These are phyloP conservation scores for Fusarium camptoceras DNA, from an alignment of 2,329 filamentous ascomycete species.

Conservation along the genomic window DNA sequence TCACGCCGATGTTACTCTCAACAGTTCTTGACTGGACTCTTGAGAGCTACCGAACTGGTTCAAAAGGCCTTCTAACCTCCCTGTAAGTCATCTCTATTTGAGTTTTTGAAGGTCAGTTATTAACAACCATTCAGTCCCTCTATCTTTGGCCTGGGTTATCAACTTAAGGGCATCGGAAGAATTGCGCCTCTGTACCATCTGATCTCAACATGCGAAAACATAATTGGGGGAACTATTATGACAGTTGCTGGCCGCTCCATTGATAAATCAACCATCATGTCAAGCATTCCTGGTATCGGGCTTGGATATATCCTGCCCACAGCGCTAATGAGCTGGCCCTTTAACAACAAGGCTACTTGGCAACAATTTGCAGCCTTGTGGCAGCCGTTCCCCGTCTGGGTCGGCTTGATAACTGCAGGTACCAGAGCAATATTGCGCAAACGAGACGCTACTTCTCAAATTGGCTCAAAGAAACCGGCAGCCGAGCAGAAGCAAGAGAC, in stretches of 20 bases:
- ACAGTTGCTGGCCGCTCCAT: background rate
- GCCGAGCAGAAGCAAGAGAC: background rate
- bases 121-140: background rate
- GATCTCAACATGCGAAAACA: background rate
- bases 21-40: constrained; percentile 14
- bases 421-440: fast-evolving
- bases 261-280: background rate
- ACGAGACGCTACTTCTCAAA: fast-evolving
- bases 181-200: constrained; percentile 6
- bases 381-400: constrained; percentile 6
- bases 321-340: background rate
- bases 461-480: fast-evolving
- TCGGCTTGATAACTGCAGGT: background rate
- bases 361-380: background rate
- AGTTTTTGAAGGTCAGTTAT: too few relatives aligned
- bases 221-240: fast-evolving
- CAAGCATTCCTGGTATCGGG: fast-evolving
- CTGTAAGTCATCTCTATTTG: constrained; percentile 1
- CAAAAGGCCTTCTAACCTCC: background rate
- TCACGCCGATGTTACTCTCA: background rate
- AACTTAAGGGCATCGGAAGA: background rate
- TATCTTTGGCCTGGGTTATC: background rate
- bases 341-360: background rate
- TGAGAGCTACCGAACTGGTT: constrained; percentile 1
- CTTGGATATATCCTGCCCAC: background rate